These are phyloP conservation scores for Ophiobolus disseminans DNA, from an alignment of 2,329 filamentous ascomycete genomes.

Conservation along the genomic window DNA sequence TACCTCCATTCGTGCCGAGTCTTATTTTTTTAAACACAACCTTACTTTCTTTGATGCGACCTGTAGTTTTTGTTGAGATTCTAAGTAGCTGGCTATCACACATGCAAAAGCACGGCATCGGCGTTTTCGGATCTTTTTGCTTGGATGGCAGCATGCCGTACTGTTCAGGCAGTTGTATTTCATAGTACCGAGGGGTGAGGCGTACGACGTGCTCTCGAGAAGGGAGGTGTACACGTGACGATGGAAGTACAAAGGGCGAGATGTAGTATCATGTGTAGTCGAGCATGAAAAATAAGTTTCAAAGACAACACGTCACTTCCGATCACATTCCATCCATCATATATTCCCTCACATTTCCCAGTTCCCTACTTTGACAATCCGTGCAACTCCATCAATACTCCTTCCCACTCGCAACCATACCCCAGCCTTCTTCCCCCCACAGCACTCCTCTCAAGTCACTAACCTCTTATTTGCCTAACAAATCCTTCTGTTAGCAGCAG, in stretches of 20 bases:
- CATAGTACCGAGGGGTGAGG: background rate
- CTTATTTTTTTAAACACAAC: background rate
- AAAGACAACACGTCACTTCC: background rate
- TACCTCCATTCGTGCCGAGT: background rate
- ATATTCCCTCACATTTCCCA: too few relatives aligned
- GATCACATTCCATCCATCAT: too few relatives aligned
- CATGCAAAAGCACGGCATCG: background rate
- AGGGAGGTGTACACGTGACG: background rate
- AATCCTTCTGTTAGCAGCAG: too few relatives aligned
- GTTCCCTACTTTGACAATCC: too few relatives aligned
- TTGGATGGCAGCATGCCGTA: background rate
- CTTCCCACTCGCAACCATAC: too few relatives aligned
- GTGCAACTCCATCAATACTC: too few relatives aligned
- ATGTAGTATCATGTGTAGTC: background rate
- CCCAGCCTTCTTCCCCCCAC: too few relatives aligned
- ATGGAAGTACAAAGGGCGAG: background rate
- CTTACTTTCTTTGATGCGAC: background rate
- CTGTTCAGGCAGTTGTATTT: background rate
- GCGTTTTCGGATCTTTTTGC: background rate
- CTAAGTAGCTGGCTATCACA: too few relatives aligned
- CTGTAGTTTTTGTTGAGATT: too few relatives aligned
- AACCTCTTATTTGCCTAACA: too few relatives aligned
- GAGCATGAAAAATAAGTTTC: background rate
- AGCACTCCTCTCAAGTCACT: too few relatives aligned
- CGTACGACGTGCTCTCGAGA: background rate